Evolutionary conservation across 805 yeast genomes (phyloP).

Genomic region (Kregervanrija delftensis): DNA sequence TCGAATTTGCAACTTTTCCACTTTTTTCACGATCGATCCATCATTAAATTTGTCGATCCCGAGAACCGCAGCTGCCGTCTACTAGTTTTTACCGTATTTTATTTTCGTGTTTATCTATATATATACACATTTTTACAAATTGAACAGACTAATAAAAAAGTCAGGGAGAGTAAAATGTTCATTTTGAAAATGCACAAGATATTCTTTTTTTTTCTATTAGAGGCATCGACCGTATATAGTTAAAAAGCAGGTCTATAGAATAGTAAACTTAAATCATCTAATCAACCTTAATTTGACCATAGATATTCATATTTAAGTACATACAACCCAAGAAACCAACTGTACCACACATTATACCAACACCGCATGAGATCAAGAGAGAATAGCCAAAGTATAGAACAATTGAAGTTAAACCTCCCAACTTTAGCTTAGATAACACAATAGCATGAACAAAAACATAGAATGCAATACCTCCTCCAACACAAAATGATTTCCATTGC

Average conservation of each 20-base stretch:
- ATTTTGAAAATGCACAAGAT: too few species aligned
- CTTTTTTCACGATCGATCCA: too few species aligned
- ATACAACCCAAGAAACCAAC: constrained; percentile 75
- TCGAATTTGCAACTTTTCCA: too few species aligned
- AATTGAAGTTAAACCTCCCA: constrained; percentile 70
- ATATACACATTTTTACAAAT: not conserved
- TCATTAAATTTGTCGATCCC: too few species aligned
- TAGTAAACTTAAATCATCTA: constrained; percentile 22
- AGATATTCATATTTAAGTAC: constrained; percentile 71
- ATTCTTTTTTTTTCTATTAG: too few species aligned
- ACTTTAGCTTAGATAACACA: constrained; percentile 58
- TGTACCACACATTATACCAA: constrained; percentile 81
- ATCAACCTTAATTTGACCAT: constrained; percentile 82
- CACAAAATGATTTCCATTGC: constrained; percentile 91
- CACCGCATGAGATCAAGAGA: constrained; percentile 55
- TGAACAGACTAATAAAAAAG: too few species aligned
- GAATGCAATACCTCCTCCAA: constrained; percentile 83
- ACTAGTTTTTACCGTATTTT: too few species aligned
- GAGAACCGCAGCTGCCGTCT: too few species aligned
- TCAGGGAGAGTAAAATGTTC: too few species aligned
- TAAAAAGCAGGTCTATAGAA: too few species aligned
- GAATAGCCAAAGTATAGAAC: constrained; percentile 83
- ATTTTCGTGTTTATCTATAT: not conserved
- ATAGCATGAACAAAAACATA: constrained; percentile 83
- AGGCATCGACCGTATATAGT: too few species aligned